phyloP scores from a whole-genome alignment of 73 alveolate species.

The Blepharisma japonicum region DNA sequence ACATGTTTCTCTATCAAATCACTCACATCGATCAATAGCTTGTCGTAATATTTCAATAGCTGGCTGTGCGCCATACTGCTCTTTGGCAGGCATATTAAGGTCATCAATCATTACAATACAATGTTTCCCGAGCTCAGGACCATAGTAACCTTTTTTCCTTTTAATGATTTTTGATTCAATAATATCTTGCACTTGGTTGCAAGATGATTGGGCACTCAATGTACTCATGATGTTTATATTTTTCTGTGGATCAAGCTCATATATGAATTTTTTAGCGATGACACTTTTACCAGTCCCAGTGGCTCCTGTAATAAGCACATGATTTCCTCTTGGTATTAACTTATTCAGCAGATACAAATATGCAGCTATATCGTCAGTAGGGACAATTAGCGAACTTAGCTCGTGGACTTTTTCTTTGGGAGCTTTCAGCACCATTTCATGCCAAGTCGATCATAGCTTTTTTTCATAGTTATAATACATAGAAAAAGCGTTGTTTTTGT shows the following conservation, averaged over 20 bases:
- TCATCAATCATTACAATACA: slow-evolving; percentile 92
- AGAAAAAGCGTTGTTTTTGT: slow-evolving; percentile 15
- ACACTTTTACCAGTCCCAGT: slow-evolving; percentile 98
- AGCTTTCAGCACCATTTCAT: background rate
- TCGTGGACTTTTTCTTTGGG: slow-evolving; percentile 73
- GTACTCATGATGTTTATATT: slow-evolving; percentile 86
- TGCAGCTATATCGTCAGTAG: slow-evolving; percentile 91
- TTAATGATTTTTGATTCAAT: slow-evolving; percentile 72
- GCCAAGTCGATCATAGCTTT: slow-evolving; percentile 54
- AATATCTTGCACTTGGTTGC: slow-evolving; percentile 58
- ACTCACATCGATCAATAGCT: slow-evolving; percentile 92
- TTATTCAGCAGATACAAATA: slow-evolving; percentile 79
- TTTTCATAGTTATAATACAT: background rate
- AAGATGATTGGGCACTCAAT: slow-evolving; percentile 89
- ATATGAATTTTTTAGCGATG: slow-evolving; percentile 79
- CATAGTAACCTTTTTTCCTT: slow-evolving; percentile 52
- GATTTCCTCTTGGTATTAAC: slow-evolving; percentile 69
- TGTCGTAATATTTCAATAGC: slow-evolving; percentile 85
- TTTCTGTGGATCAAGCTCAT: slow-evolving; percentile 62
- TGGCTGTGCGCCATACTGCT: slow-evolving; percentile 91
- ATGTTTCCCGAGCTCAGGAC: slow-evolving; percentile 59
- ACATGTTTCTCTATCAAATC: slow-evolving; percentile 93
- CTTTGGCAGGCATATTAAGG: slow-evolving; percentile 91
- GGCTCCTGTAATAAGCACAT: slow-evolving; percentile 91
- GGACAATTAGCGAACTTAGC: slow-evolving; percentile 64